Conservation (phyloP, 352 stramenopile genomes). For the Phytophthora constricta region DNA sequence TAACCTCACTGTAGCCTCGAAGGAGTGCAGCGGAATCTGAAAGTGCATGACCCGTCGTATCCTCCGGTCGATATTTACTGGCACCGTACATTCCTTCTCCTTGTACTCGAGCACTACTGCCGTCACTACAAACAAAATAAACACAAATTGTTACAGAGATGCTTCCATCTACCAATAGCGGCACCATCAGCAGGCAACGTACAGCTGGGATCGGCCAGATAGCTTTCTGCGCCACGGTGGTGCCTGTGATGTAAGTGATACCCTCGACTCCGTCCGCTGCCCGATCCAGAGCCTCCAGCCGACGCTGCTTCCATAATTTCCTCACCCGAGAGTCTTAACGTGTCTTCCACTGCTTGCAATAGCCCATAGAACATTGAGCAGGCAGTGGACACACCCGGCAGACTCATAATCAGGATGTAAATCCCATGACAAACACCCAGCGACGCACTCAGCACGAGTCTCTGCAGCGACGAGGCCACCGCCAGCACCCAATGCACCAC, state of each 20-base stretch:
- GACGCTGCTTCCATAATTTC: constrained; percentile 45
- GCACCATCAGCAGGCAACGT: constrained; percentile 28
- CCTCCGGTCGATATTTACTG: constrained; percentile 81
- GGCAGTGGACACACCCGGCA: constrained; percentile 72
- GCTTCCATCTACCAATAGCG: constrained; percentile 1
- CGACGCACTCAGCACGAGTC: constrained; percentile 52
- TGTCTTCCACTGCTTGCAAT: constrained; percentile 76
- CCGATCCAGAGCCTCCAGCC: constrained; percentile 22
- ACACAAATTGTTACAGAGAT: constrained; percentile 13
- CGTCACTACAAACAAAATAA: constrained; percentile 55
- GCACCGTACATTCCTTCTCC: constrained; percentile 85
- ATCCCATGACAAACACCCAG: constrained; percentile 70
- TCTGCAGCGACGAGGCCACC: constrained; percentile 67
- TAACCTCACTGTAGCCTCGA: constrained; percentile 84
- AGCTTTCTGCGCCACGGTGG: constrained; percentile 48
- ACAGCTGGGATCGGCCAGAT: constrained; percentile 73
- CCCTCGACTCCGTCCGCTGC: constrained; percentile 34
- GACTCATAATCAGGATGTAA: constrained; percentile 78
- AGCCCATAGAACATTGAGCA: constrained; percentile 76
- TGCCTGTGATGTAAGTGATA: constrained; percentile 43
- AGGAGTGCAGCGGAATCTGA: constrained; percentile 82
- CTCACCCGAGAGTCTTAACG: constrained; percentile 51
- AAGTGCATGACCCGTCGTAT: constrained; percentile 92
- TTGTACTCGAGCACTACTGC: constrained; percentile 88
- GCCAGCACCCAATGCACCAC: constrained; percentile 73